A percentile compares a stretch with the other conserved stretches of the same genome.
phyloP scores from a whole-genome alignment of 139 green algal species.

The Pleodorina starrii region DNA sequence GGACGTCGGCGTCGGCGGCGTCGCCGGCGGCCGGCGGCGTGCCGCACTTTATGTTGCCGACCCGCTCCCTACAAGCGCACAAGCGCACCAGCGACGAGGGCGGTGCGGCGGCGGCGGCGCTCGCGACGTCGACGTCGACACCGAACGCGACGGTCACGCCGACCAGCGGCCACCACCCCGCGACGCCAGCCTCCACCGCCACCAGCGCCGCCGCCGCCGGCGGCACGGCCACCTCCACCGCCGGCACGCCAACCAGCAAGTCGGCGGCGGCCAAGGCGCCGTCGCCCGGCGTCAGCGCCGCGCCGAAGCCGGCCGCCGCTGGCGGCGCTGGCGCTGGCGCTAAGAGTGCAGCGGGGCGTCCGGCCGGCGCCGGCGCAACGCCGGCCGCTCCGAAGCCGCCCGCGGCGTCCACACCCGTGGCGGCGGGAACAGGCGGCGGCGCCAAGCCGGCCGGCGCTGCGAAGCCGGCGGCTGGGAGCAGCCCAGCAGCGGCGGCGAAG shows the following conservation, averaged over 20 bases:
- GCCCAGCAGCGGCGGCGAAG: not conserved
- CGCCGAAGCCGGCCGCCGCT: not conserved
- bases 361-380: not conserved
- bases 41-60: conserved; percentile 41
- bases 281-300: not conserved
- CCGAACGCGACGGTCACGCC: not conserved
- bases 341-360: not conserved
- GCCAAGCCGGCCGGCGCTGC: not conserved
- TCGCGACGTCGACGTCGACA: not conserved
- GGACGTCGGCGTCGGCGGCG: not conserved
- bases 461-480: not conserved
- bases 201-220: not conserved
- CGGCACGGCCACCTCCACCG: not conserved
- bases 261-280: not conserved
- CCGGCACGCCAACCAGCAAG: not conserved
- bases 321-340: not conserved
- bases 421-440: not conserved
- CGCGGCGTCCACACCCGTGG: not conserved
- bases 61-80: conserved; percentile 27
- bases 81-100: conserved; percentile 37
- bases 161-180: too few species aligned
- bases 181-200: not conserved
- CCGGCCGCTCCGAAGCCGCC: not conserved
- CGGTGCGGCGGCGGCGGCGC: not conserved
- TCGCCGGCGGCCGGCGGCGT: not conserved